These are phyloP conservation scores for Diversispora eburnea DNA, from an alignment of 192 early-diverging fungal genomes.

Conservation along the genomic window DNA sequence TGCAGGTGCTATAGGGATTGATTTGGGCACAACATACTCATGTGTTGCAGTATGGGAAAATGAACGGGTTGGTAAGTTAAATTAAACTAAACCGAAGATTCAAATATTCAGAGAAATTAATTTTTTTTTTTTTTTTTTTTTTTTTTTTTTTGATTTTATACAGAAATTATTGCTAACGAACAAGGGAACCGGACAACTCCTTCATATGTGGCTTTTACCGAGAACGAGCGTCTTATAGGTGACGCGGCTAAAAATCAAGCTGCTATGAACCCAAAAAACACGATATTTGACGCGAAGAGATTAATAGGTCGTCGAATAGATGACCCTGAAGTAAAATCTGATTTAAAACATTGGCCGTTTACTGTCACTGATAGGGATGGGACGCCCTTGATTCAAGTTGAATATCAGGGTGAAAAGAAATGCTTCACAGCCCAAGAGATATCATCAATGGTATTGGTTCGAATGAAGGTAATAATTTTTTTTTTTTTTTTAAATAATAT, in stretches of 20 bases:
- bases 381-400: slow-evolving; percentile 75
- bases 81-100: neutral
- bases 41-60: slow-evolving; percentile 71
- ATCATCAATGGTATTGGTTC: slow-evolving; percentile 93
- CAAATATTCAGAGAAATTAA: neutral
- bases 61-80: slow-evolving; percentile 39
- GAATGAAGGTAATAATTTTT: slow-evolving; percentile 60
- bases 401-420: slow-evolving; percentile 80
- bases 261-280: slow-evolving; percentile 87
- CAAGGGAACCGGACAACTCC: slow-evolving; percentile 88
- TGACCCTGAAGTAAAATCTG: slow-evolving; percentile 76
- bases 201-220: slow-evolving; percentile 82
- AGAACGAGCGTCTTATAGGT: slow-evolving; percentile 76
- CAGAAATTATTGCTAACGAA: slow-evolving; percentile 81
- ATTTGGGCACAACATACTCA: slow-evolving; percentile 92
- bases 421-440: slow-evolving; percentile 84
- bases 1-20: slow-evolving; percentile 79
- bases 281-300: slow-evolving; percentile 88
- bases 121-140: too few relatives aligned
- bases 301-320: slow-evolving; percentile 86
- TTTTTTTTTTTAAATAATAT: neutral
- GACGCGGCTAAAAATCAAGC: slow-evolving; percentile 91
- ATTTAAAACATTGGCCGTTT: slow-evolving; percentile 84
- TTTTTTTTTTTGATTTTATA: neutral
- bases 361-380: slow-evolving; percentile 66